Base-by-base conservation (phyloP, 129 eudicot genomes). In the Gnaphalium uliginosum region DNA sequence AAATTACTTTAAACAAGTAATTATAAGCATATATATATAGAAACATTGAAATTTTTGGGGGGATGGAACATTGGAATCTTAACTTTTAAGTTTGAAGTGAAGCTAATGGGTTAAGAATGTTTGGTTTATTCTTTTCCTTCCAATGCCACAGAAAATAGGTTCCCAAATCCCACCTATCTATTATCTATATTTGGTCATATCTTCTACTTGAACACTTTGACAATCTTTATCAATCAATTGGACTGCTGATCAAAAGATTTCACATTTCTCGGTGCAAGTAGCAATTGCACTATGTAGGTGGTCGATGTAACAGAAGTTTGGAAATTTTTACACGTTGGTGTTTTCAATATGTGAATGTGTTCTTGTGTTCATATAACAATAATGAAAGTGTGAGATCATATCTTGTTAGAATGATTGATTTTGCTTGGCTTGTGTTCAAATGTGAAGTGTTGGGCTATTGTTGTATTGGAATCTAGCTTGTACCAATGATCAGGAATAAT, bases 61-160 rank as follows among this genome's bases (percentile, higher is more conserved):
- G 88, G 76, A 82, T 82, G 73, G 75, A 88, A 81, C 79, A 85
- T 58, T 76, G 68, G 95, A 88, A 91, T 91, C 88, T 76, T 78
- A 81, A 80, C 86, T 78, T 78, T 82, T 66, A 68, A 88, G 84
- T 81, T 83, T 83, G 76, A 78, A 77, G 23, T 76, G 79, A 85
- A 91, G 86, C 76, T 71, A 67, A 65, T 64, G 84, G 85, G 76
- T 57, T 82, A 67, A 86, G 84, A 84, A 88, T 84, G 78, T 86
- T 74, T 19, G 24, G 79, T 69, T 82, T 76, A 81, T 77, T 90
- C 81, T 81, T 84, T 81, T 68, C 85, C 68, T 72, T 72, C 74
- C 71, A 63, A 83, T 83, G 73, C 93, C 92, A 85, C 86, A 46
- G 64, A 87, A 87, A 87, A 87, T 85, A 85, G 92, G 85, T 89